Evolutionary conservation across 2,329 filamentous ascomycete species (phyloP).

Genomic region (Onygena corvina): DNA sequence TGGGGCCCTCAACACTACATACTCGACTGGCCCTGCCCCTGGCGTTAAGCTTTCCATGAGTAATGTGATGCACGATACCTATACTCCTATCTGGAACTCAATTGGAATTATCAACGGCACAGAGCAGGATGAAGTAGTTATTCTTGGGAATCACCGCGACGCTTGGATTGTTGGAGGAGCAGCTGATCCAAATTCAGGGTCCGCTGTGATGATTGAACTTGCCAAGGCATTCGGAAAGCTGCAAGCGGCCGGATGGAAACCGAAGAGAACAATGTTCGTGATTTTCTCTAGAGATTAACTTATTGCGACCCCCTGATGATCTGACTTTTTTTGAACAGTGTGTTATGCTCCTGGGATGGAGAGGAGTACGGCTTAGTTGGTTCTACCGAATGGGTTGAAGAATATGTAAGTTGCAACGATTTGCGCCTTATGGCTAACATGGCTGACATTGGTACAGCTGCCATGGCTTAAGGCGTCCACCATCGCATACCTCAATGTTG

Average conservation of each 20-base stretch:
- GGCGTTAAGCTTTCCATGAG: conserved; percentile 20
- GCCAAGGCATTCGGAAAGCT: conserved; percentile 40
- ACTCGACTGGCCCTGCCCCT: conserved; percentile 23
- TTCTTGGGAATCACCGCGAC: conserved; percentile 44
- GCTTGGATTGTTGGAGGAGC: conserved; percentile 45
- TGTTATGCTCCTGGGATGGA: conserved; percentile 27
- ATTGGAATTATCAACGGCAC: conserved; percentile 24
- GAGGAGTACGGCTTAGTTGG: conserved; percentile 31
- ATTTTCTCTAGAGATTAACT: background rate
- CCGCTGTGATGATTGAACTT: conserved; percentile 40
- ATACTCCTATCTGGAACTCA: conserved; percentile 20
- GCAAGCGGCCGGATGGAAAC: conserved; percentile 40
- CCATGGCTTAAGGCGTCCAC: conserved; percentile 36
- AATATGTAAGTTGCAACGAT: conserved; percentile 25
- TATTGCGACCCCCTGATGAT: background rate
- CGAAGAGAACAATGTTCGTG: conserved; percentile 35
- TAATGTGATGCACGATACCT: conserved; percentile 19
- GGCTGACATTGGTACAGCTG: conserved; percentile 18
- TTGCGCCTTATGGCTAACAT: background rate
- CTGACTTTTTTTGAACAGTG: conserved; percentile 9
- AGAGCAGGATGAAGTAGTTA: conserved; percentile 31
- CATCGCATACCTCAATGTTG: conserved; percentile 42
- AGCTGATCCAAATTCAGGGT: conserved; percentile 42
- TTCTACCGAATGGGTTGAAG: conserved; percentile 41
- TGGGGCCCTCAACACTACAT: conserved; percentile 25